Evolutionary conservation across 148 eudicot species (phyloP), one percentile per base, ranked within the genome.

Genomic region (Arbutus unedo): DNA sequence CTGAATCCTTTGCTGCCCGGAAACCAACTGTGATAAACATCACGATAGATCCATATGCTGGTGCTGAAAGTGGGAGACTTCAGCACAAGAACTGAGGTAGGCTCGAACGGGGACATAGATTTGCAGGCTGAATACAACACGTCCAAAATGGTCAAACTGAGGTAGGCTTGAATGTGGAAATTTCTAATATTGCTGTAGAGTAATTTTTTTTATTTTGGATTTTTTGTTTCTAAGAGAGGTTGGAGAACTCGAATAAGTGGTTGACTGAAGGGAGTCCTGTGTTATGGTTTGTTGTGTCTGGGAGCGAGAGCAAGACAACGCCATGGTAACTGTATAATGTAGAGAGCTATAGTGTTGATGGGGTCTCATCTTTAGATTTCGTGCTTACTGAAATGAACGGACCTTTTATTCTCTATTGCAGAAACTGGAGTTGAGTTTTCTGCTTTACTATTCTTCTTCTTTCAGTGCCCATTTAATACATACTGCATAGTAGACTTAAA

Each of bases 21-120:
- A 93, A 92, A 54, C 98, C 98, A 47, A 93, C 98, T 77, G 98
- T 93, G 38, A 93, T 95, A 68, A 95, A 95, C 44, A 94, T 95
- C 43, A 93, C 89, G 0, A 89, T 95, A 31, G 97, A 93, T 90
- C 98, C 98, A 57, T 43, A 55, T 75, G 99, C 99, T 64, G 99
- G 99, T 11, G 81, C 95, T 47, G 99, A 96, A 84, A 96, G 99
- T 79, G 99, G 98, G 76, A 89, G 97, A 82, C 56, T 94, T 90
- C 98, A 96, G 80, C 99, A 96, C 92, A 96, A 93, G 87, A 96
- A 96, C 87, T 96, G 87, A 93, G 86, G 82, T 78, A 38, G 19
- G 78, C 8, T 48, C 13, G n/a, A 56, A 49, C 48, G 44, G 83
- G 31, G 8, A n/a, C 50, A 10, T 44, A 6, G 21, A 43, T 82